Evolutionary conservation across 306 rosid genomes (phyloP).

Genomic region (Acacia crassicarpa): DNA sequence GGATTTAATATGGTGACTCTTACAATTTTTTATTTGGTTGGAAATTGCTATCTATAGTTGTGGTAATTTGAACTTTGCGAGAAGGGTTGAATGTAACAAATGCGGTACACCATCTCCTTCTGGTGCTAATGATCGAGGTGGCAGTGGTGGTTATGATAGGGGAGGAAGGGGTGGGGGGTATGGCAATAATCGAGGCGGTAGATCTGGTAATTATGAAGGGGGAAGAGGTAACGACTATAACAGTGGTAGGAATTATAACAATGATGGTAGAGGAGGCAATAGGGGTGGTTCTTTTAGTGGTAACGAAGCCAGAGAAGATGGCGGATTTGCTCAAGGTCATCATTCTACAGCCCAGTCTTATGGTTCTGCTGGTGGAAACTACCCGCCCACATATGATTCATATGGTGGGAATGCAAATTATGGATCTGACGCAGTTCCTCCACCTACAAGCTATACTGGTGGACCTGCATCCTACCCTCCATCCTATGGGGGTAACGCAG

Average conservation of each 20-base stretch:
- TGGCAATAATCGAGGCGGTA: slow-evolving; percentile 54
- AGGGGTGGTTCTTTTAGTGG: slow-evolving; percentile 62
- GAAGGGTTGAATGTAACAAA: slow-evolving; percentile 95
- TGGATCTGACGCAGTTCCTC: slow-evolving; percentile 94
- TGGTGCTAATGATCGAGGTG: slow-evolving; percentile 50
- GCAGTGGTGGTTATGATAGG: slow-evolving; percentile 45
- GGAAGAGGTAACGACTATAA: slow-evolving; percentile 56
- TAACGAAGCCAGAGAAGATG: slow-evolving; percentile 78
- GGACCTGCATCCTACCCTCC: slow-evolving; percentile 86
- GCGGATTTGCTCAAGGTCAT: slow-evolving; percentile 74
- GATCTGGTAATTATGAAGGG: slow-evolving; percentile 55
- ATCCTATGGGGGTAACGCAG: slow-evolving; percentile 68
- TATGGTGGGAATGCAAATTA: slow-evolving; percentile 61
- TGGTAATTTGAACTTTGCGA: slow-evolving; percentile 92
- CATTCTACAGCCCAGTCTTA: slow-evolving; percentile 63
- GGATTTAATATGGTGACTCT: slow-evolving; percentile 2
- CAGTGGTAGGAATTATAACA: slow-evolving; percentile 42
- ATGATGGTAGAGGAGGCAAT: slow-evolving; percentile 64
- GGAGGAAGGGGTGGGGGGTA: slow-evolving; percentile 62
- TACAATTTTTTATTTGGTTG: slow-evolving; percentile 3
- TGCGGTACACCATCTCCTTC: slow-evolving; percentile 87
- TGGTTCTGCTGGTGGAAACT: slow-evolving; percentile 63
- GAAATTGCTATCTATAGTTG: slow-evolving; percentile 57
- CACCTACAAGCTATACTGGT: slow-evolving; percentile 84
- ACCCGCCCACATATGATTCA: slow-evolving; percentile 54